Conservation (phyloP, 2,329 filamentous ascomycete species). For the Samsoniella hepiali region DNA sequence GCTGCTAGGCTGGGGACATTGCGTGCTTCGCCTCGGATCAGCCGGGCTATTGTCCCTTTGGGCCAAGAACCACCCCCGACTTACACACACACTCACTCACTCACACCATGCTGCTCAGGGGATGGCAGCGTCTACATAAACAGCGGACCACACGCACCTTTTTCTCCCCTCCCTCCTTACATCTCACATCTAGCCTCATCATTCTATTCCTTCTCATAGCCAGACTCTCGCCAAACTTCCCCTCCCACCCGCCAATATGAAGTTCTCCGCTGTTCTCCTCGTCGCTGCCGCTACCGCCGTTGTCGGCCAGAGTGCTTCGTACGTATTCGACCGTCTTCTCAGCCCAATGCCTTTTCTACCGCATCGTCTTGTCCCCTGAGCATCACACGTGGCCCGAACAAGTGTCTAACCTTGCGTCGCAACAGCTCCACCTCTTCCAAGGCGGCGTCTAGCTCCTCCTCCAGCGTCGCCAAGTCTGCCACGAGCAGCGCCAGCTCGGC, state of each 20-base stretch:
- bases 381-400: background rate
- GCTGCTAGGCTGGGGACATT: no score
- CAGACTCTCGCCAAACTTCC: background rate
- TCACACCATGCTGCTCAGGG: background rate
- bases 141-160: background rate
- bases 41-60: background rate
- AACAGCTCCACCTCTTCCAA: background rate
- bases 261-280: slow-evolving; percentile 10
- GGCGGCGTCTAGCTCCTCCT: background rate
- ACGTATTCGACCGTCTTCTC: background rate
- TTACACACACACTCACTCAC: background rate
- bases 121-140: background rate
- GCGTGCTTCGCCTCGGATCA: background rate
- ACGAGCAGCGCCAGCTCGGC: background rate
- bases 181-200: background rate
- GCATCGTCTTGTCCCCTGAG: background rate
- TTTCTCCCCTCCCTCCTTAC: background rate
- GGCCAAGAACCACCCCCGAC: background rate
- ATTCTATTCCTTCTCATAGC: background rate
- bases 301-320: background rate
- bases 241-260: background rate
- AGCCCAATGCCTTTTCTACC: no score
- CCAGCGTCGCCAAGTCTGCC: background rate
- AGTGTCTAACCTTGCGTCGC: background rate
- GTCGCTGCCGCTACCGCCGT: slow-evolving; percentile 1